Percentiles rank a stretch among this genome's conserved stretches.
Conservation (phyloP, 2,329 filamentous ascomycete genomes). For the Tetracladium maxilliforme region DNA sequence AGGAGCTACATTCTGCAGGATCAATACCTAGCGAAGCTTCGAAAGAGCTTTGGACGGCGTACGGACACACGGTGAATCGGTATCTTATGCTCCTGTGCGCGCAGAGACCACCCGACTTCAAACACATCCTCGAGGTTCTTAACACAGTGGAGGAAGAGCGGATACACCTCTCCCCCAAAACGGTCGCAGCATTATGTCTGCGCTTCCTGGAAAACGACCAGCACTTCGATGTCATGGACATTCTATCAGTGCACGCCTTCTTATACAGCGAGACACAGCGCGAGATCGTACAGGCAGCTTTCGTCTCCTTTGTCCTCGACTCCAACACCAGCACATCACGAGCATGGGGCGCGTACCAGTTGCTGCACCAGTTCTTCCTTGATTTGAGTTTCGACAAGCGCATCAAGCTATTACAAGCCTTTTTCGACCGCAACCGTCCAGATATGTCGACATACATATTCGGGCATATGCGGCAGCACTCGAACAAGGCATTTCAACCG, state of each 20-base stretch:
- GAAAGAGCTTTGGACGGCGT: conserved; percentile 38
- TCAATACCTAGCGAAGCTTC: too few relatives aligned
- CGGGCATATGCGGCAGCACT: conserved; percentile 80
- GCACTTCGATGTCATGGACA: conserved; percentile 63
- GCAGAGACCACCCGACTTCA: conserved; percentile 45
- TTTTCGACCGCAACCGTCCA: conserved; percentile 62
- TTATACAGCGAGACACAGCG: conserved; percentile 59
- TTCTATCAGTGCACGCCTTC: conserved; percentile 62
- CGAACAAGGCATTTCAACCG: conserved; percentile 47
- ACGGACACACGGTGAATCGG: conserved; percentile 52
- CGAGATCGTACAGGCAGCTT: conserved; percentile 44
- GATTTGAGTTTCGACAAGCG: conserved; percentile 52
- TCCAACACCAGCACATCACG: conserved; percentile 43
- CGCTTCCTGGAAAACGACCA: conserved; percentile 66
- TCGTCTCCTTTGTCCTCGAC: conserved; percentile 57
- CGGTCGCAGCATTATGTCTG: conserved; percentile 57
- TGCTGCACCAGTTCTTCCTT: conserved; percentile 49
- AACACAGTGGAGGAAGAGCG: conserved; percentile 58
- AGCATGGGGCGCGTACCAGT: conserved; percentile 50
- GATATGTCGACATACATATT: conserved; percentile 84
- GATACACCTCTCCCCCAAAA: conserved; percentile 56
- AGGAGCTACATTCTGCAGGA: conserved; percentile 36
- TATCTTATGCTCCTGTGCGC: conserved; percentile 57
- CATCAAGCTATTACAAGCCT: conserved; percentile 62
- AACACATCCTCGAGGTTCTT: conserved; percentile 58